Conservation (phyloP, 768 basidiomycete species). For the Termitomyces sp. region DNA sequence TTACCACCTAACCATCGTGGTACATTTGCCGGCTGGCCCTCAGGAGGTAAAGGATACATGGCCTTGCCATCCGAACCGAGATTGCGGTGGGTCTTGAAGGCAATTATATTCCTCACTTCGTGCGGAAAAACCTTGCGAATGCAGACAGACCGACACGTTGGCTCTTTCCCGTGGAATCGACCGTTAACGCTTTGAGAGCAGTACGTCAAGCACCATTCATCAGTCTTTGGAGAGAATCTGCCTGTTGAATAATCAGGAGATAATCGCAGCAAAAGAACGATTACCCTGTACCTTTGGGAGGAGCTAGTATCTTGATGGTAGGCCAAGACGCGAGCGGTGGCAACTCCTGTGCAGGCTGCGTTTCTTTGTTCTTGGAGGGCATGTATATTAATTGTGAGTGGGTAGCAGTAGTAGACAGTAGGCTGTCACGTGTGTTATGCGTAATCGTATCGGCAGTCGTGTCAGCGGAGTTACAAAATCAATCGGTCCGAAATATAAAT, state of each 20-base stretch:
- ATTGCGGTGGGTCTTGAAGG: slow-evolving; percentile 39
- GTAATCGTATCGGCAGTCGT: slow-evolving; percentile 9
- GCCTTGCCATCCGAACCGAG: slow-evolving; percentile 40
- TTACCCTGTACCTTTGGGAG: slow-evolving; percentile 36
- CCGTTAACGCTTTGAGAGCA: slow-evolving; percentile 54
- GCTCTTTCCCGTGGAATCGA: slow-evolving; percentile 43
- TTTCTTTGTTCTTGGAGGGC: slow-evolving; percentile 21
- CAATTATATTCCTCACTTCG: slow-evolving; percentile 49
- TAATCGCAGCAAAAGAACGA: not conserved
- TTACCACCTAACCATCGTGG: slow-evolving; percentile 42
- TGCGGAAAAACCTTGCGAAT: slow-evolving; percentile 63
- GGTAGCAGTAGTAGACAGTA: not conserved
- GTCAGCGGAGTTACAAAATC: slow-evolving; percentile 21
- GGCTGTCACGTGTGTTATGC: slow-evolving; percentile 6
- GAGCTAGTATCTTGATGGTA: slow-evolving; percentile 48
- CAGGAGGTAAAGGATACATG: slow-evolving; percentile 58
- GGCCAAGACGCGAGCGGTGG: slow-evolving; percentile 43
- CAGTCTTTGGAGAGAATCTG: slow-evolving; percentile 50
- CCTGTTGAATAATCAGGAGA: slow-evolving; percentile 28
- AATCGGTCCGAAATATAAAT: slow-evolving; percentile 5
- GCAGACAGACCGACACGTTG: slow-evolving; percentile 54
- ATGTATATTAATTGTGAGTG: slow-evolving; percentile 11
- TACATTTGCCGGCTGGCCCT: slow-evolving; percentile 51
- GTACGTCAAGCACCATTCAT: slow-evolving; percentile 63
- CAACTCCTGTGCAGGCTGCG: slow-evolving; percentile 23